Conservation (phyloP, 140 eudicot species). For the Artemisia princeps region DNA sequence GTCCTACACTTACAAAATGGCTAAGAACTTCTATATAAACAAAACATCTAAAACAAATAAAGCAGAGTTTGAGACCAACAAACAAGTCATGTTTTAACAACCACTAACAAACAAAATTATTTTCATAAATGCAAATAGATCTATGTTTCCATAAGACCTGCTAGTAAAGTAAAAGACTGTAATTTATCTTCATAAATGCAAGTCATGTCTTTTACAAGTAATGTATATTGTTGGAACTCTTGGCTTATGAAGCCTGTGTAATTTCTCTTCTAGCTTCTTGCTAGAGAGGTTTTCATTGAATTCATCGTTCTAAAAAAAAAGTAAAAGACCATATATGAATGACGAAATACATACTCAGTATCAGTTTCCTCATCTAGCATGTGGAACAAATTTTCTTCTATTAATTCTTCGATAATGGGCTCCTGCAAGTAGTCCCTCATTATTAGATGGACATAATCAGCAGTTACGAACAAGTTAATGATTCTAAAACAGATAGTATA, state of each 20-base stretch:
- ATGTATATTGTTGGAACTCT: too few relatives aligned
- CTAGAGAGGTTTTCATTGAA: too few relatives aligned
- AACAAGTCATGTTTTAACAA: conserved; percentile 4
- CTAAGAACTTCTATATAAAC: not conserved
- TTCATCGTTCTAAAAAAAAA: not conserved
- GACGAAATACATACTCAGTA: conserved; percentile 57
- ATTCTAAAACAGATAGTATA: conserved; percentile 9
- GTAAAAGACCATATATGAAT: conserved; percentile 11
- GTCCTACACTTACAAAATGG: not conserved
- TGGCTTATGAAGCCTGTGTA: too few relatives aligned
- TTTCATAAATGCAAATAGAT: conserved; percentile 10
- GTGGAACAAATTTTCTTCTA: conserved; percentile 83
- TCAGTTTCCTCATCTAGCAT: conserved; percentile 98
- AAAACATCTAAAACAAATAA: conserved; percentile 18
- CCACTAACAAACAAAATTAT: conserved; percentile 1
- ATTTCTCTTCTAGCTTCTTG: too few relatives aligned
- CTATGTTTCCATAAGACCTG: conserved; percentile 15
- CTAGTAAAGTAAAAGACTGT: conserved; percentile 14
- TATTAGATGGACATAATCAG: conserved; percentile 23
- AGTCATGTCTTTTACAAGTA: too few relatives aligned
- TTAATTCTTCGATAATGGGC: conserved; percentile 71
- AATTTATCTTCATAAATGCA: too few relatives aligned
- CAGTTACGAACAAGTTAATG: conserved; percentile 13
- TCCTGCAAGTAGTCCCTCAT: conserved; percentile 46
- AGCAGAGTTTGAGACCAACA: conserved; percentile 9